Evolutionary conservation across 2,329 filamentous ascomycete species (phyloP), one percentile per base, ranked within the genome.

Genomic region (Cladosporium sp.): DNA sequence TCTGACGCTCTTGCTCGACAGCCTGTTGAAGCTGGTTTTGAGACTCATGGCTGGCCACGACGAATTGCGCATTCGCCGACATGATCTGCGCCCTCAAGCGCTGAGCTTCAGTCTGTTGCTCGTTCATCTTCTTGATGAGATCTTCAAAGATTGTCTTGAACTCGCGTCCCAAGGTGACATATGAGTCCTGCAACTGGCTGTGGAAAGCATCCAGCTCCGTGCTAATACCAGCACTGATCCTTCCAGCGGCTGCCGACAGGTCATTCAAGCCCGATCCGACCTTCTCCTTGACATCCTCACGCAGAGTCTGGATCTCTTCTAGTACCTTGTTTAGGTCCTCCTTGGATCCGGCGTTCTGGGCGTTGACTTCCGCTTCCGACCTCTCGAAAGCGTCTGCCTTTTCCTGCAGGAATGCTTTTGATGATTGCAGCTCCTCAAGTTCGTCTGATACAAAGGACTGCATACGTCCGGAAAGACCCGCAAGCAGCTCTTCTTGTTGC

Each of bases 281-380:
- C 61, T 88, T 88, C 49, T 83, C 79, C 77, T 97, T 97, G 52
- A 97, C 90, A 54, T 90, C 87, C 70, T 96, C 89, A 20, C 93
- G 85, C 22, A 97, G 80, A n/a, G 83, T 85, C 70, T 92, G 92
- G 71, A 97, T 96, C 70, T 96, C 93, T 66, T 94, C 90, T 9
- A 99, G 80, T 1, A 96, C 87, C n/a, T 83, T 79, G 66, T 97
- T 92, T 89, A 97, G 91, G 57, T 92, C 88, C 48, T 92, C 85
- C 66, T 88, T 90, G 2, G 91, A 88, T 61, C 81, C 78, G 22
- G 81, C 78, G 57, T 86, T 88, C 66, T 89, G 86, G 40, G 83
- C 78, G 55, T 88, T 80, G 15, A 95, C 81, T 64, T 88, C 83
- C 51, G 79, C 77, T 70, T 87, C 86, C 0, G 88, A 89, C 17